phyloP scores from a whole-genome alignment of 208 protist genomes.

The Leishmania braziliensis region DNA sequence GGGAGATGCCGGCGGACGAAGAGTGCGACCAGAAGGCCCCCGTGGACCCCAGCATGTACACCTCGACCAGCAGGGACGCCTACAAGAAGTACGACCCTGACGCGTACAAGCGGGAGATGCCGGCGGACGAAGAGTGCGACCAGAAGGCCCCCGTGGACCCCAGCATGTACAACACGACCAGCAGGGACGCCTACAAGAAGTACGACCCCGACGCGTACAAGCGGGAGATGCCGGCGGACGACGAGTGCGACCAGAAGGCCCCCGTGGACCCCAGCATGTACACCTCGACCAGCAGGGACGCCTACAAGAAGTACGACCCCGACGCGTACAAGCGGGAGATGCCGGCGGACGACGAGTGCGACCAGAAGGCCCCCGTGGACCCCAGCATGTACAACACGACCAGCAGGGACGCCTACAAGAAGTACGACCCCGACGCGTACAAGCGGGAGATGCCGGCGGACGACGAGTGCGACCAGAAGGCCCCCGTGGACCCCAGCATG shows the following conservation, averaged over 20 bases:
- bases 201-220: constrained; percentile 23
- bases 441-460: constrained; percentile 3
- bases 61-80: background rate
- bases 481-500: constrained; percentile 34
- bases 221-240: background rate
- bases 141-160: constrained; percentile 16
- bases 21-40: background rate
- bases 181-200: constrained; percentile 5
- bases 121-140: background rate
- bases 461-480: background rate
- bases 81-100: constrained; percentile 23
- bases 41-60: constrained; percentile 32
- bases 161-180: constrained; percentile 19
- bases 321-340: constrained; percentile 34
- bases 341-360: background rate
- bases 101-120: constrained; percentile 15
- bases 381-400: constrained; percentile 30
- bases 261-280: constrained; percentile 34
- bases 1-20: background rate
- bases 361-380: constrained; percentile 20
- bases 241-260: background rate
- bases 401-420: constrained; percentile 14
- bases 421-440: no score
- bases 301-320: constrained; percentile 35
- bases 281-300: constrained; percentile 47